Evolutionary conservation across 176 grass and related monocot species (phyloP), one percentile per base, ranked within the genome.

Genomic region (Avena atlantica): DNA sequence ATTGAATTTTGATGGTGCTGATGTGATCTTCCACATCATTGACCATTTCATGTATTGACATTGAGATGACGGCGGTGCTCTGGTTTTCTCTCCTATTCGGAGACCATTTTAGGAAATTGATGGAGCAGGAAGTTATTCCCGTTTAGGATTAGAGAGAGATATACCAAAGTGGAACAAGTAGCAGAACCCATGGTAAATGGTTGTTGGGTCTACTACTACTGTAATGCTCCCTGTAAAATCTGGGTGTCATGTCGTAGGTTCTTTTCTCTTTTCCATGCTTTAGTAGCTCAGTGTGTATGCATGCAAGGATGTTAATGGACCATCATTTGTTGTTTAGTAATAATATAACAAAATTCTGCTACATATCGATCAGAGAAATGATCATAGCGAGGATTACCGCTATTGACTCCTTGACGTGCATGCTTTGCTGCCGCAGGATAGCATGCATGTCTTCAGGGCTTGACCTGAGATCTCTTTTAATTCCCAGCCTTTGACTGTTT

Each of bases 11-110:
- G 92, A 92, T 59, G 97, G 97, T 4, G 87, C 97, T 16, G 97
- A 96, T 36, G 94, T 96, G 90, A 94, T 99, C 65, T 87, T 84
- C 87, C 97, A 96, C 91, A 99, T 99, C 92, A 85, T 99, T 4
- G 97, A 99, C 62, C 80, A 94, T 84, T 99, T 94, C 85, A 29
- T 93, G 82, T 76, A 87, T 48, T 96, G 89, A 76, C 16, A 70
- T 21, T 27, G 4, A 77, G 76, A 12, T 7, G 9, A 47, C 36
- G n/a, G 10, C 65, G 67, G 57, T 9, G 11, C 36, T 29, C 27
- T 27, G 10, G 3, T 59, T 40, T 84, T 85, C 69, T 70, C 74
- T 85, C 65, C 15, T 45, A 49, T 68, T 62, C 55, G 40, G 52
- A n/a, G 61, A 17, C 62, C 2, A 21, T 21, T 67, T 67, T 19